phyloP scores from a whole-genome alignment of 2,329 filamentous ascomycete species.

The Diaporthe velutina region DNA sequence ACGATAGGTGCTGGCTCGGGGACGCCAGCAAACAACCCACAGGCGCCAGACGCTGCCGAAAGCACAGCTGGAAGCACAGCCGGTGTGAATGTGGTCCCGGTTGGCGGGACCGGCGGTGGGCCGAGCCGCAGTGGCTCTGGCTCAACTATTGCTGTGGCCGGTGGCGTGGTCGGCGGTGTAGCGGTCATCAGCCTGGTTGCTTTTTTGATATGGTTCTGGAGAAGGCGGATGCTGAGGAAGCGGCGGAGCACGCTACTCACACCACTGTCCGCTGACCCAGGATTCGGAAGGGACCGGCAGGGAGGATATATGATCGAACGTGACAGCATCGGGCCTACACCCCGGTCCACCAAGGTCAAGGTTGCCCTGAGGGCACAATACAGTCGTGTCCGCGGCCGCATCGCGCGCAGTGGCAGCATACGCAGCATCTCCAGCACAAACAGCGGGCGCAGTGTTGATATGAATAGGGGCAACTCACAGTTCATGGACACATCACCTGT shows the following conservation, averaged over 20 bases:
- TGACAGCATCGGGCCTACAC: conserved; percentile 63
- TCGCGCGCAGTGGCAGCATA: conserved; percentile 41
- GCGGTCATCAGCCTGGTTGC: conserved; percentile 59
- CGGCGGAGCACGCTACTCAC: conserved; percentile 64
- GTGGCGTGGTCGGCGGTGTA: conserved; percentile 64
- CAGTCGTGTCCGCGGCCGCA: conserved; percentile 50
- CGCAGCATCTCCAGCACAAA: conserved; percentile 47
- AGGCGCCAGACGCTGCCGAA: conserved; percentile 5
- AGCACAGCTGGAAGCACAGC: background rate
- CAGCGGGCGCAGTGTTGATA: conserved; percentile 57
- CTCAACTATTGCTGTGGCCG: conserved; percentile 61
- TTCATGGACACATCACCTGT: conserved; percentile 52
- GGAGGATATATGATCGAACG: conserved; percentile 58
- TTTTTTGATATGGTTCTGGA: conserved; percentile 65
- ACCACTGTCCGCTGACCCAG: conserved; percentile 55
- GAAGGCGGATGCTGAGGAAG: conserved; percentile 56
- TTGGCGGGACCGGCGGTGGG: background rate
- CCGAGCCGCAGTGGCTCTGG: conserved; percentile 46
- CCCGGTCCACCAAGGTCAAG: conserved; percentile 56
- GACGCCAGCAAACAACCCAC: conserved; percentile 27
- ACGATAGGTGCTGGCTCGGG: conserved; percentile 40
- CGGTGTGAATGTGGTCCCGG: conserved; percentile 44
- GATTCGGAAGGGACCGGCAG: conserved; percentile 46
- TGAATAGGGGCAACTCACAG: conserved; percentile 67
- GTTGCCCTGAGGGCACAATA: conserved; percentile 54